These are phyloP conservation scores for Emydomyces testavorans DNA, from an alignment of 2,329 filamentous ascomycete species.

Conservation along the genomic window DNA sequence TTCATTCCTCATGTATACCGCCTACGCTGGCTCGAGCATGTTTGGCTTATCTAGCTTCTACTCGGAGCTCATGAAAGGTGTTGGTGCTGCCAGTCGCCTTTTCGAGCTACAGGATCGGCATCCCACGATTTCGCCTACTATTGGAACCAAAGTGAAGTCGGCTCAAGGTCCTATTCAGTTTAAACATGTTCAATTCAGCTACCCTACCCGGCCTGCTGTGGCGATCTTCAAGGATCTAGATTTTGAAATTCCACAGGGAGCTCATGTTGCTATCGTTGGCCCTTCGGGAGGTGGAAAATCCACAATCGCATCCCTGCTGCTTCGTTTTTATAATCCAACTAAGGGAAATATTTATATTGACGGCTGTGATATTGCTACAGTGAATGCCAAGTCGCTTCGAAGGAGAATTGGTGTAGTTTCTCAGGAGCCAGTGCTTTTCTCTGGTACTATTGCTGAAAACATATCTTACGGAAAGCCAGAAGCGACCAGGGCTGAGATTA, in stretches of 20 bases:
- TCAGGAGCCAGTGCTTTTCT: slow-evolving; percentile 90
- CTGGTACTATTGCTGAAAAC: slow-evolving; percentile 63
- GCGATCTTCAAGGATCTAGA: slow-evolving; percentile 77
- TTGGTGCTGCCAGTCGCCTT: slow-evolving; percentile 86
- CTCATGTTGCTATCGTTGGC: slow-evolving; percentile 91
- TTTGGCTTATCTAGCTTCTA: slow-evolving; percentile 95
- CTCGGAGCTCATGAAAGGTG: slow-evolving; percentile 97
- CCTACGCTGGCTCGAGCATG: slow-evolving; percentile 71
- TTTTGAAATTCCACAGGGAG: slow-evolving; percentile 86
- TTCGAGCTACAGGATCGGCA: slow-evolving; percentile 91
- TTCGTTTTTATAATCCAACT: slow-evolving; percentile 82
- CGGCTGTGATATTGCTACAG: slow-evolving; percentile 65
- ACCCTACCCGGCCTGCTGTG: slow-evolving; percentile 86
- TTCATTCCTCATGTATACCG: slow-evolving; percentile 97
- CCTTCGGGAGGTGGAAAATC: slow-evolving; percentile 94
- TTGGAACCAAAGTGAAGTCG: slow-evolving; percentile 64
- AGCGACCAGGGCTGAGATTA: slow-evolving; percentile 68
- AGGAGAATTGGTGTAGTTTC: slow-evolving; percentile 89
- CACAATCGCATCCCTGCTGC: slow-evolving; percentile 79
- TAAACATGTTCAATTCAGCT: slow-evolving; percentile 73
- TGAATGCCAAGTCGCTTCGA: slow-evolving; percentile 90
- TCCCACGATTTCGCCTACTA: slow-evolving; percentile 76
- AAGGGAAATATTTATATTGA: slow-evolving; percentile 69
- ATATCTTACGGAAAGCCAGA: slow-evolving; percentile 81
- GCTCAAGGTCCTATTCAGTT: slow-evolving; percentile 85